phyloP scores from a whole-genome alignment of 257 asterid genomes.

The Hygrophila difformis region DNA sequence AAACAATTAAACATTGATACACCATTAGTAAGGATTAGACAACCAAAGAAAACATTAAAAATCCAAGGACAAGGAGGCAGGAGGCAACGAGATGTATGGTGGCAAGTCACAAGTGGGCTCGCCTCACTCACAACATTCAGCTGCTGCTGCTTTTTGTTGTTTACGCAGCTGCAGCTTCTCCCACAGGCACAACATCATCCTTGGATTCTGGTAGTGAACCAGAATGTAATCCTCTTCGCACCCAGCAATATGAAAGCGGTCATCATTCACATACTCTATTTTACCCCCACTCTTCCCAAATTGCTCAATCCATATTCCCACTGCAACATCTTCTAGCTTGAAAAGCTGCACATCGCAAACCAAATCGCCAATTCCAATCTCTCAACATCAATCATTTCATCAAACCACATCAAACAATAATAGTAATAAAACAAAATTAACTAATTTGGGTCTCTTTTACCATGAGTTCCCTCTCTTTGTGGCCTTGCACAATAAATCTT shows the following conservation, averaged over 20 bases:
- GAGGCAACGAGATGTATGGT: no score
- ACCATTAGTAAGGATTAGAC: no score
- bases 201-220: conserved; percentile 87
- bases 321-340: conserved; percentile 93
- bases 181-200: conserved; percentile 79
- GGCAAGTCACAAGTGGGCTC: no score
- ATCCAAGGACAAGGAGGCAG: no score
- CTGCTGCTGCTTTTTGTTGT: conserved; percentile 45
- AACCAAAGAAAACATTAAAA: no score
- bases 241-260: conserved; percentile 61
- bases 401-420: no score
- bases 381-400: no score
- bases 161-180: conserved; percentile 74
- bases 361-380: no score
- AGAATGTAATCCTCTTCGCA: conserved; percentile 72
- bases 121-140: conserved; percentile 72
- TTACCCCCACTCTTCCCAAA: conserved; percentile 35
- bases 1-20: no score
- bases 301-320: conserved; percentile 83
- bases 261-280: conserved; percentile 48
- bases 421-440: no score
- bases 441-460: no score
- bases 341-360: conserved; percentile 41
- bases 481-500: conserved; percentile 71
- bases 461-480: conserved; percentile 55